These are phyloP conservation scores for Globomyces pollinis-pini DNA, from an alignment of 192 early-diverging fungal genomes.

Conservation along the genomic window DNA sequence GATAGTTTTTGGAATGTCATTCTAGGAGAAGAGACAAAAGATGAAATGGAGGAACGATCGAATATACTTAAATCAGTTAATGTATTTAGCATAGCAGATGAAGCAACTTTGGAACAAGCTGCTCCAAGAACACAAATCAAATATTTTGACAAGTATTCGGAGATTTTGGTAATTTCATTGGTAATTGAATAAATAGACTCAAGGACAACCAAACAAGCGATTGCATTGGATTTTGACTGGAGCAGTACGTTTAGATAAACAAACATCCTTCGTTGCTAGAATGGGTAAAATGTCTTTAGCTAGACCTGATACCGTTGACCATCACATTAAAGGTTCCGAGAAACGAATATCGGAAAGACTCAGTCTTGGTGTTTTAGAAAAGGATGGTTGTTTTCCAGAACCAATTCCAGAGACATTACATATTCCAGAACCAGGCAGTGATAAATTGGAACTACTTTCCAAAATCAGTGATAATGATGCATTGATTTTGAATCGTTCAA, in stretches of 20 bases:
- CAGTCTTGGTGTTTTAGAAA: not conserved
- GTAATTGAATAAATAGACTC: not conserved
- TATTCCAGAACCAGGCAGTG: not conserved
- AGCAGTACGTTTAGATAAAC: not conserved
- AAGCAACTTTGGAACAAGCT: not conserved
- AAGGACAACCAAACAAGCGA: not conserved
- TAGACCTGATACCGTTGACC: constrained; percentile 4
- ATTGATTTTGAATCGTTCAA: not conserved
- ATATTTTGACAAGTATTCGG: not conserved
- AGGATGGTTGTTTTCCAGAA: not conserved
- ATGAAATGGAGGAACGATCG: not conserved
- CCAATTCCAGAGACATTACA: constrained; percentile 1
- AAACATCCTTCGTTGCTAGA: not conserved
- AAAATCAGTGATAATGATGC: constrained; percentile 4
- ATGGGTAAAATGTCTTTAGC: not conserved
- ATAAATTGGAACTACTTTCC: not conserved
- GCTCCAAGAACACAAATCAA: not conserved
- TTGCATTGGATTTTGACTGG: not conserved
- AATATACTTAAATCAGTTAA: not conserved
- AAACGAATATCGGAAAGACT: not conserved
- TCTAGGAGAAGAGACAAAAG: not conserved
- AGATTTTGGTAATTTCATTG: not conserved
- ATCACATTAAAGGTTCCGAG: not conserved
- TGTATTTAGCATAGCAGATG: not conserved
- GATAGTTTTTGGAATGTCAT: not conserved